A percentile compares a stretch with the other conserved stretches of the same genome.
Evolutionary conservation across 148 eudicot species (phyloP).

Genomic region (Vaccinium corymbosum): DNA sequence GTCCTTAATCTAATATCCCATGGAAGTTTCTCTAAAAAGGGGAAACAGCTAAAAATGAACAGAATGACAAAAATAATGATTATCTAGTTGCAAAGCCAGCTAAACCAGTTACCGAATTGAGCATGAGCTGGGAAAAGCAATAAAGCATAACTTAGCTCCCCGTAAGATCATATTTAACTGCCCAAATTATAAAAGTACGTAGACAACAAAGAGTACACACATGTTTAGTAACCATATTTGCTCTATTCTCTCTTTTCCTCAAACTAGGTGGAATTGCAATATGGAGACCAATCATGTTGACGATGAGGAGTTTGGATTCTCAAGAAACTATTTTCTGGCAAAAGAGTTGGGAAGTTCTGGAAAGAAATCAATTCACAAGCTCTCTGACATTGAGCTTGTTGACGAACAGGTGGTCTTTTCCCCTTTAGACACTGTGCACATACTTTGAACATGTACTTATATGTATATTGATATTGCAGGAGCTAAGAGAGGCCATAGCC

Average conservation of each 20-base stretch:
- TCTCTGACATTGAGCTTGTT: slow-evolving; percentile 72
- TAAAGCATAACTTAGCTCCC: neutral
- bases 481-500: slow-evolving; percentile 61
- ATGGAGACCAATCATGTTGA: slow-evolving; percentile 55
- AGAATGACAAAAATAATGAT: neutral
- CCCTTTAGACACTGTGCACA: neutral
- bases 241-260: neutral
- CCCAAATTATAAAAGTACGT: neutral
- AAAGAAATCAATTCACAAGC: slow-evolving; percentile 67
- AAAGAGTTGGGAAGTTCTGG: slow-evolving; percentile 59
- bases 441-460: neutral
- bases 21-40: neutral
- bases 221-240: neutral
- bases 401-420: slow-evolving; percentile 61
- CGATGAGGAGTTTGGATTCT: slow-evolving; percentile 76
- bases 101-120: neutral
- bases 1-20: neutral
- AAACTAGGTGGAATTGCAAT: neutral
- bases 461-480: slow-evolving; percentile 35
- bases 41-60: neutral
- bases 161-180: neutral
- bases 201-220: neutral
- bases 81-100: neutral
- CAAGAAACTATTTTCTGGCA: slow-evolving; percentile 83
- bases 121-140: neutral